These are phyloP conservation scores for Xylaria venustula DNA, from an alignment of 495 filamentous ascomycete genomes.

Conservation along the genomic window DNA sequence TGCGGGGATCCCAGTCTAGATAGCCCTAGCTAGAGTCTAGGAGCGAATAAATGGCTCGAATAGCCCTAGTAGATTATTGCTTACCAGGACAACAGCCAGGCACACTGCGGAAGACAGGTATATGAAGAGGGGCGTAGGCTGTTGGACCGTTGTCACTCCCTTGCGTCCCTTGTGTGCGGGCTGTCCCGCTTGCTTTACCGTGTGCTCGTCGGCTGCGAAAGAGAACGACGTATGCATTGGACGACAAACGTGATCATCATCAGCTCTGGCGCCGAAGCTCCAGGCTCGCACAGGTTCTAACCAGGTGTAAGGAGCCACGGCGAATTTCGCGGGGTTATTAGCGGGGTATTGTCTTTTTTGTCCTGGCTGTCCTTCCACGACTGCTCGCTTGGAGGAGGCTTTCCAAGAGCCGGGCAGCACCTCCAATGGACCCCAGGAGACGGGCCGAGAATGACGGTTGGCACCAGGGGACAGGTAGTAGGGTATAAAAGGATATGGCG, in stretches of 20 bases:
- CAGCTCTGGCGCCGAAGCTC: constrained; percentile 34
- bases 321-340: constrained; percentile 35
- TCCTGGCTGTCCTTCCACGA: neutral
- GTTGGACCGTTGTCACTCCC: constrained; percentile 13
- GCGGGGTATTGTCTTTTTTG: constrained; percentile 20
- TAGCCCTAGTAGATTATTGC: constrained; percentile 18
- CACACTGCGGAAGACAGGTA: constrained; percentile 43
- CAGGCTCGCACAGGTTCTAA: constrained; percentile 23
- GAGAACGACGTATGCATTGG: constrained; percentile 9
- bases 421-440: constrained; percentile 5
- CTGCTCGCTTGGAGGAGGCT: neutral
- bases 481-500: neutral
- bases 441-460: constrained; percentile 9
- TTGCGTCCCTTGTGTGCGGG: constrained; percentile 11
- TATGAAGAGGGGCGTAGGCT: constrained; percentile 21
- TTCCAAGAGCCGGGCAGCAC: constrained; percentile 10
- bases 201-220: neutral
- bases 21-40: constrained; percentile 13
- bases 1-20: constrained; percentile 21
- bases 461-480: constrained; percentile 1
- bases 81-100: constrained; percentile 46
- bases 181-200: neutral
- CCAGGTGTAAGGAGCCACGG: constrained; percentile 28
- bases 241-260: constrained; percentile 14
- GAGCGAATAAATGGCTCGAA: constrained; percentile 9